Evolutionary conservation across 2,329 filamentous ascomycete genomes (phyloP), one percentile per base, ranked within the genome.

Genomic region (Verticillium dahliae): DNA sequence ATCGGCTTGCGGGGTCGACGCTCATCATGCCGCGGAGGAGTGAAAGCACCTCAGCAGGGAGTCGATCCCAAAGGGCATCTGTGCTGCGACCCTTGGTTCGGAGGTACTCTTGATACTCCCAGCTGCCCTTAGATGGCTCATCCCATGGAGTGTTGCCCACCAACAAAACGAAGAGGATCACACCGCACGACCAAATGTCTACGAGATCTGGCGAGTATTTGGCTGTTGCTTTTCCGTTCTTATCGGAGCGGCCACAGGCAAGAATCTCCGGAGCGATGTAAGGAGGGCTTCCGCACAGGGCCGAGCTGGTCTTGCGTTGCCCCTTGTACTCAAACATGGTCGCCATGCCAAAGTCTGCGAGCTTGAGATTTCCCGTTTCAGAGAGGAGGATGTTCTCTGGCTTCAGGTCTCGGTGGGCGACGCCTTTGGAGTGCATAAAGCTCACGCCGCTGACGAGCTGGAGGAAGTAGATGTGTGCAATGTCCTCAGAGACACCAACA

Each of bases 131-230:
- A 2, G 92, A 94, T 0, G 95, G 95, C 71, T 95, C 91, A 70
- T 98, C 95, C 95, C 95, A 99, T 0, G 95, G 95, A 1, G 95
- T 99, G 72, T 99, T 99, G 10, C 95, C 95, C 1, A 96, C 92
- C 3, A 99, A 80, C 4, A 99, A 80, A 39, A 98, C 95, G 71
- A 99, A 99, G 4, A 99, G 81, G n/a, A 99, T 96, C 60, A 99
- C 92, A 38, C 95, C 95, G 69, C 93, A 97, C 15, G 93, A 97
- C 96, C 96, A 99, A 61, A 99, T 89, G 71, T 99, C 95, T 41
- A 91, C 91, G 52, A 91, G 76, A 64, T 97, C 91, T 7, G 93
- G 88, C 35, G 84, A 82, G 71, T 94, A 94, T 61, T 89, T 86
- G 57, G 72, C 69, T 41, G 81, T 68, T 50, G 81, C 72, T 57